Conservation (phyloP, 2,329 filamentous ascomycete species). For the Hypoxylon sp. region DNA sequence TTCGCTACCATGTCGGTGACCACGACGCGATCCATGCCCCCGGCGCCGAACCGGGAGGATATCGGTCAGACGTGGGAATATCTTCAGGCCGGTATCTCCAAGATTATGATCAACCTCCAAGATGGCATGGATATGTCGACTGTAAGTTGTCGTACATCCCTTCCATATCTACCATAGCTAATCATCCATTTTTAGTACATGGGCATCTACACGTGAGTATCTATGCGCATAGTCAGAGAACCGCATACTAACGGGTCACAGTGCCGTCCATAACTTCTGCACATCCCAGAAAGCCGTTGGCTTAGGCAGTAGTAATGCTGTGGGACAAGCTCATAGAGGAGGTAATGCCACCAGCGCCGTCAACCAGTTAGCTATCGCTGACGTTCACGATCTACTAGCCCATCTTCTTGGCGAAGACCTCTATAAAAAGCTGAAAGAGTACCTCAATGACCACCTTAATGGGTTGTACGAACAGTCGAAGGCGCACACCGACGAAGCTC, state of each 20-base stretch:
- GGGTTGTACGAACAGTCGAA: constrained; percentile 78
- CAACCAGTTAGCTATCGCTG: constrained; percentile 33
- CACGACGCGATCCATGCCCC: constrained; percentile 62
- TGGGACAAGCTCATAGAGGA: constrained; percentile 73
- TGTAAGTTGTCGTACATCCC: constrained; percentile 59
- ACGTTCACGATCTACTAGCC: constrained; percentile 65
- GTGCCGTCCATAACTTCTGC: constrained; percentile 97
- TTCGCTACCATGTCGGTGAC: constrained; percentile 50
- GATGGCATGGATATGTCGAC: constrained; percentile 94
- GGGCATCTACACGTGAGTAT: constrained; percentile 87
- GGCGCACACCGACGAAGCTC: constrained; percentile 86
- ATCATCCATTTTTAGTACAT: constrained; percentile 74
- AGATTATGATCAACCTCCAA: constrained; percentile 92
- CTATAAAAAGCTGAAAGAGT: constrained; percentile 90
- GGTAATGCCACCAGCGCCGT: constrained; percentile 61
- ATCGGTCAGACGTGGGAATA: constrained; percentile 80
- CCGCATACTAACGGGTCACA: constrained; percentile 59
- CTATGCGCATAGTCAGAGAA: background rate
- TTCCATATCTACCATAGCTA: constrained; percentile 25
- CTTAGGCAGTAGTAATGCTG: constrained; percentile 59
- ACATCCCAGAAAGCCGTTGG: constrained; percentile 94
- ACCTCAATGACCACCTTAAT: constrained; percentile 83
- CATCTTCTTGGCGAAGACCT: constrained; percentile 96
- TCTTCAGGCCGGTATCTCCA: constrained; percentile 86
- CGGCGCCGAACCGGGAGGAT: constrained; percentile 72